Conservation (phyloP, 495 filamentous ascomycete genomes). For the Darksidea phi region DNA sequence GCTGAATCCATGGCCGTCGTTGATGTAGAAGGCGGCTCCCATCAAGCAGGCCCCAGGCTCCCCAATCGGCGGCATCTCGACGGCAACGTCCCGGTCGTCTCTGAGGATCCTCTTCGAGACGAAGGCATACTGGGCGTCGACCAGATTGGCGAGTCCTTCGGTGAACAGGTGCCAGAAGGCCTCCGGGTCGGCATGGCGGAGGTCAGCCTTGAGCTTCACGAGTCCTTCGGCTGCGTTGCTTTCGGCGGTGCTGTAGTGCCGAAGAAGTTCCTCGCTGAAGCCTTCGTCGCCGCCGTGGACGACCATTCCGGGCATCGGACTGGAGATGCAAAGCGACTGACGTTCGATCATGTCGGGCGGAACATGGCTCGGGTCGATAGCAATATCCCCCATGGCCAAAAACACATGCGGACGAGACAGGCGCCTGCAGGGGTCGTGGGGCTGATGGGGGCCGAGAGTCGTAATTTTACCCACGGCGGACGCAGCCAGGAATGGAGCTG, state of each 20-base stretch:
- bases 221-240: conserved; percentile 63
- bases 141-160: conserved; percentile 64
- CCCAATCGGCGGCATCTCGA: conserved; percentile 60
- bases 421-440: not conserved
- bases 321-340: conserved; percentile 35
- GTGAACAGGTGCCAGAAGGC: conserved; percentile 68
- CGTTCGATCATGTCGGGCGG: conserved; percentile 37
- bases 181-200: conserved; percentile 56
- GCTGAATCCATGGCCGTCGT: conserved; percentile 57
- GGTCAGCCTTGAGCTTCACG: conserved; percentile 59
- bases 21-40: conserved; percentile 67
- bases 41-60: conserved; percentile 62
- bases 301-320: conserved; percentile 35
- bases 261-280: conserved; percentile 48
- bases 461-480: not conserved
- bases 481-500: not conserved
- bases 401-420: conserved; percentile 5
- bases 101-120: conserved; percentile 64
- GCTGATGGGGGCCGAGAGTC: conserved; percentile 3
- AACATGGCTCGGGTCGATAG: conserved; percentile 12
- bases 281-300: conserved; percentile 52
- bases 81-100: conserved; percentile 56
- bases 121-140: conserved; percentile 68
- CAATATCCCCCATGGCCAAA: conserved; percentile 13
- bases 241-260: conserved; percentile 55